phyloP scores from a whole-genome alignment of 148 eudicot species.

The Tetragonia tetragonoides region DNA sequence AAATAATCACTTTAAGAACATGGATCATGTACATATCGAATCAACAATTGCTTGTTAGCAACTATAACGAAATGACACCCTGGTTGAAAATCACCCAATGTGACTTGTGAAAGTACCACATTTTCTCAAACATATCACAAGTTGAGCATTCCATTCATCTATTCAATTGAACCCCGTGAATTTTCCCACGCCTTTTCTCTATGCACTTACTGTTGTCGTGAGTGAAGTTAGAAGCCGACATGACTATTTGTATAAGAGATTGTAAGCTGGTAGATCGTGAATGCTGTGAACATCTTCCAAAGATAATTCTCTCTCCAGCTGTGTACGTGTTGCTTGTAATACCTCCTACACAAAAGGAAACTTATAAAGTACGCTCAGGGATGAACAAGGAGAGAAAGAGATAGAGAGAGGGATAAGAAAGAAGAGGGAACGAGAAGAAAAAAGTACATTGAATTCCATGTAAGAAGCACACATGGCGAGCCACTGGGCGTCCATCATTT shows the following conservation, averaged over 20 bases:
- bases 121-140: not conserved
- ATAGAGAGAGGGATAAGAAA: not conserved
- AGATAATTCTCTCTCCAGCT: conserved; percentile 76
- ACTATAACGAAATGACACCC: too few relatives aligned
- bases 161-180: not conserved
- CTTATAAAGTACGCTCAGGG: not conserved
- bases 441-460: conserved; percentile 83
- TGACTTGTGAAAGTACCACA: not conserved
- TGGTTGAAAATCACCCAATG: not conserved
- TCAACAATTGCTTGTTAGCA: too few relatives aligned
- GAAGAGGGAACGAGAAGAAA: conserved; percentile 25
- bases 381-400: too few relatives aligned
- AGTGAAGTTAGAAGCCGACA: not conserved
- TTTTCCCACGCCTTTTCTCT: conserved; percentile 6
- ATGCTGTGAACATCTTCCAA: conserved; percentile 70
- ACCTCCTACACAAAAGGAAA: conserved; percentile 53
- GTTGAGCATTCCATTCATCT: not conserved
- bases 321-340: conserved; percentile 66
- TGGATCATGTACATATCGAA: too few relatives aligned
- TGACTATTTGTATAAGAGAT: conserved; percentile 58
- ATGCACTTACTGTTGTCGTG: not conserved
- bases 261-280: conserved; percentile 79
- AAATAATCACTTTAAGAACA: too few relatives aligned
- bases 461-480: conserved; percentile 92
- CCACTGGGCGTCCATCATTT: conserved; percentile 97